Percentiles rank a stretch among this genome's conserved stretches.
These are phyloP conservation scores for Metschnikowia continentalis DNA, from an alignment of 805 yeast species.

Conservation along the genomic window DNA sequence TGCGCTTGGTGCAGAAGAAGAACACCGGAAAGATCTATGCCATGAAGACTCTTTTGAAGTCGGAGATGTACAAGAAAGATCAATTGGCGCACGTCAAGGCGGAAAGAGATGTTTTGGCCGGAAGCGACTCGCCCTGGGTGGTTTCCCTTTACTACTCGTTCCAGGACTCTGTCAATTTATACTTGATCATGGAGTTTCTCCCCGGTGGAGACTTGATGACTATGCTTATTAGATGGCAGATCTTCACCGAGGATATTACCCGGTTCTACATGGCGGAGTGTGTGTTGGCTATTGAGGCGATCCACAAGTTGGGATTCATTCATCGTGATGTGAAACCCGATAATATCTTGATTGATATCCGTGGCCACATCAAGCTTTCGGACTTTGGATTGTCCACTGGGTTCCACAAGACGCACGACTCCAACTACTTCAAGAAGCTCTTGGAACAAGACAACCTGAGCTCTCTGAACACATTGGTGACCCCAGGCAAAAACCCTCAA, in stretches of 20 bases:
- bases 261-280: slow-evolving; percentile 95
- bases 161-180: slow-evolving; percentile 72
- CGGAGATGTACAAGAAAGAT: slow-evolving; percentile 93
- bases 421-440: slow-evolving; percentile 77
- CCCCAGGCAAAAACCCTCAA: slow-evolving; percentile 16
- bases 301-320: slow-evolving; percentile 88
- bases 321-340: slow-evolving; percentile 98
- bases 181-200: slow-evolving; percentile 68
- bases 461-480: slow-evolving; percentile 15
- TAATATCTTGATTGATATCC: slow-evolving; percentile 81
- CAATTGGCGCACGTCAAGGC: slow-evolving; percentile 95
- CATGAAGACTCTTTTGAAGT: slow-evolving; percentile 86
- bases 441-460: slow-evolving; percentile 57
- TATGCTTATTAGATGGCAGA: slow-evolving; percentile 91
- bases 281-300: slow-evolving; percentile 90
- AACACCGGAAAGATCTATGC: slow-evolving; percentile 92
- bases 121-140: slow-evolving; percentile 85
- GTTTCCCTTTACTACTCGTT: slow-evolving; percentile 78
- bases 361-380: slow-evolving; percentile 63
- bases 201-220: slow-evolving; percentile 93
- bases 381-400: slow-evolving; percentile 87
- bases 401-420: slow-evolving; percentile 89
- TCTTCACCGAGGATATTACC: slow-evolving; percentile 88
- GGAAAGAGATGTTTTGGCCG: slow-evolving; percentile 91
- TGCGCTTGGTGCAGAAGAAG: slow-evolving; percentile 84